Evolutionary conservation across 1,284 basidiomycete species (phyloP).

Genomic region (Ceratobasidium sp.): DNA sequence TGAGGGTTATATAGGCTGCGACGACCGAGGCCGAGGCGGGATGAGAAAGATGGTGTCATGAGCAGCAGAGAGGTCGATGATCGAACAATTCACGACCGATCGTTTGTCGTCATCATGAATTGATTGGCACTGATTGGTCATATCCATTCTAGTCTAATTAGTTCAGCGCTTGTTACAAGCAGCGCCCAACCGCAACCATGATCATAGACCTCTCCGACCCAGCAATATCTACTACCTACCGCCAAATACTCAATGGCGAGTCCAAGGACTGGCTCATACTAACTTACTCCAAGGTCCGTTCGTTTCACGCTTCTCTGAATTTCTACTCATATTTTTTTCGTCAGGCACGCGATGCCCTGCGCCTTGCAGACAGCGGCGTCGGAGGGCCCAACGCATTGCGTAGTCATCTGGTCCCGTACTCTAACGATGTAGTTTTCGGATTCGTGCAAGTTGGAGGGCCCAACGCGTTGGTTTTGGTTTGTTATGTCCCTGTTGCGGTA

Average conservation of each 20-base stretch:
- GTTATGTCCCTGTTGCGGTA: constrained; percentile 3
- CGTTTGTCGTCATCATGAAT: neutral
- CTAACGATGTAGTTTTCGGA: constrained; percentile 7
- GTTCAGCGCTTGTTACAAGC: constrained; percentile 14
- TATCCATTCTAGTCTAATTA: neutral
- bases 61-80: neutral
- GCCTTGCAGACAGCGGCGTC: constrained; percentile 22
- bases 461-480: neutral
- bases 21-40: neutral
- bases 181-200: constrained; percentile 19
- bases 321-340: neutral
- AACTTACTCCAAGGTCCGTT: constrained; percentile 8
- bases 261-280: constrained; percentile 32
- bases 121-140: no score
- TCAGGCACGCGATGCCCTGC: constrained; percentile 38
- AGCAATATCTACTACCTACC: constrained; percentile 6
- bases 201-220: constrained; percentile 29
- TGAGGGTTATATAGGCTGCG: neutral
- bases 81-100: no score
- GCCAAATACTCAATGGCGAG: neutral
- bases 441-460: neutral
- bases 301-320: neutral
- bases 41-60: constrained; percentile 12
- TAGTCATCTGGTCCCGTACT: neutral
- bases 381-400: constrained; percentile 21